These are phyloP conservation scores for Pleurotus pulmonarius DNA, from an alignment of 768 basidiomycete species.

Conservation along the genomic window DNA sequence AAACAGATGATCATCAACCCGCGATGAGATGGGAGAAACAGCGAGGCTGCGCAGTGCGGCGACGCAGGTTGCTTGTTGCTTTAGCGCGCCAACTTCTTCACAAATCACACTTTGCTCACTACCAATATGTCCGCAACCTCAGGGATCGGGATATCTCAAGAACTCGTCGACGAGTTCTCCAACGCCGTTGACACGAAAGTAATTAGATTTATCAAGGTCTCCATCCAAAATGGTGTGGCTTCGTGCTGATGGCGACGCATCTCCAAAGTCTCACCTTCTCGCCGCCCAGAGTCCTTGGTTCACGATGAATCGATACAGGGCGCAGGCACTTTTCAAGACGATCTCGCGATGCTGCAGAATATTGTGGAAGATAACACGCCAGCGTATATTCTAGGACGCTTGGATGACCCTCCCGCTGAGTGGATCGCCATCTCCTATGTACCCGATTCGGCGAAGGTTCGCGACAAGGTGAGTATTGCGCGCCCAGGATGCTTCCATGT, in stretches of 20 bases:
- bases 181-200: slow-evolving; percentile 45
- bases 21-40: not conserved
- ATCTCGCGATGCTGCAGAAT: slow-evolving; percentile 54
- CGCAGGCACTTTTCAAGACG: slow-evolving; percentile 53
- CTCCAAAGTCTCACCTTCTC: slow-evolving; percentile 11
- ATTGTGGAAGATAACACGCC: slow-evolving; percentile 59
- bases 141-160: slow-evolving; percentile 61
- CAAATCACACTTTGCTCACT: slow-evolving; percentile 1
- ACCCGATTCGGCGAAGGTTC: slow-evolving; percentile 75
- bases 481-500: not conserved
- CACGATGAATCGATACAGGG: slow-evolving; percentile 48
- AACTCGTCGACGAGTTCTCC: slow-evolving; percentile 57
- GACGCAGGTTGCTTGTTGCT: slow-evolving; percentile 2
- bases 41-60: not conserved
- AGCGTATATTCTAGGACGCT: slow-evolving; percentile 71
- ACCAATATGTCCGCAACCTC: slow-evolving; percentile 67
- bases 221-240: slow-evolving; percentile 65
- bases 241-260: slow-evolving; percentile 13
- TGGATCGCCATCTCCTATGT: slow-evolving; percentile 82
- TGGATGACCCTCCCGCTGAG: slow-evolving; percentile 54
- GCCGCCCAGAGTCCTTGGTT: slow-evolving; percentile 60
- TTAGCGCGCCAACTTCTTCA: slow-evolving; percentile 5
- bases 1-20: not conserved
- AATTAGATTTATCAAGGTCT: slow-evolving; percentile 73
- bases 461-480: slow-evolving; percentile 62